Evolutionary conservation across 495 filamentous ascomycete species (phyloP).

Genomic region (Penicillium simplicissimum): DNA sequence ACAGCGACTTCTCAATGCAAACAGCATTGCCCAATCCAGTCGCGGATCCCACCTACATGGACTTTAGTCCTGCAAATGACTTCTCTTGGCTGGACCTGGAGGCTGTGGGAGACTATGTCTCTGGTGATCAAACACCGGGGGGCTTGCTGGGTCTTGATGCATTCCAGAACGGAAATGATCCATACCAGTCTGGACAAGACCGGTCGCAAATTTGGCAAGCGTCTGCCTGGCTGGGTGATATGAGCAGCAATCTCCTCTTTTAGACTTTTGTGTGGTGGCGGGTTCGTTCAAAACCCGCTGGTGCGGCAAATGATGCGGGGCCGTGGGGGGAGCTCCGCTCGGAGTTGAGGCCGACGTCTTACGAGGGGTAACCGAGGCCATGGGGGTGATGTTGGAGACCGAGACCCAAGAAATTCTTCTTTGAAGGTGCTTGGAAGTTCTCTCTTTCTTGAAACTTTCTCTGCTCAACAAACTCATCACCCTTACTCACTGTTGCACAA

Average conservation of each 20-base stretch:
- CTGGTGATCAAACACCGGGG: slow-evolving; percentile 44
- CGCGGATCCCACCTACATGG: slow-evolving; percentile 39
- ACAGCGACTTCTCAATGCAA: slow-evolving; percentile 35
- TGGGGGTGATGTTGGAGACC: slow-evolving; percentile 3
- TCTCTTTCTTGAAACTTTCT: background rate
- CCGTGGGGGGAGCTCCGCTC: slow-evolving; percentile 22
- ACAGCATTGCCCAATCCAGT: slow-evolving; percentile 31
- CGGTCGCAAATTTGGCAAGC: slow-evolving; percentile 44
- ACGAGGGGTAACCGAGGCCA: slow-evolving; percentile 29
- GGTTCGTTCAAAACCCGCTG: background rate
- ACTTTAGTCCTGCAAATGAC: slow-evolving; percentile 53
- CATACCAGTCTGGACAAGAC: slow-evolving; percentile 35
- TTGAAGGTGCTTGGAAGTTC: background rate
- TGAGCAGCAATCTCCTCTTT: slow-evolving; percentile 46
- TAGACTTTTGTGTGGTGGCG: slow-evolving; percentile 18
- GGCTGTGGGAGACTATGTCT: slow-evolving; percentile 58
- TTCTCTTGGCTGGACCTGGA: slow-evolving; percentile 60
- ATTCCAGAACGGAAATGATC: slow-evolving; percentile 36
- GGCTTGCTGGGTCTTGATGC: slow-evolving; percentile 41
- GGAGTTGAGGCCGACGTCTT: slow-evolving; percentile 24
- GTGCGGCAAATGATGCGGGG: slow-evolving; percentile 30
- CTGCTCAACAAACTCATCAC: too few species aligned
- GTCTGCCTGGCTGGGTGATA: slow-evolving; percentile 44
- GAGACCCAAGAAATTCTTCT: slow-evolving; percentile 8
- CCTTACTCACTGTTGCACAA: slow-evolving; percentile 5